phyloP scores from a whole-genome alignment of 208 protist species.

The Herpetomonas samuelpessoai region DNA sequence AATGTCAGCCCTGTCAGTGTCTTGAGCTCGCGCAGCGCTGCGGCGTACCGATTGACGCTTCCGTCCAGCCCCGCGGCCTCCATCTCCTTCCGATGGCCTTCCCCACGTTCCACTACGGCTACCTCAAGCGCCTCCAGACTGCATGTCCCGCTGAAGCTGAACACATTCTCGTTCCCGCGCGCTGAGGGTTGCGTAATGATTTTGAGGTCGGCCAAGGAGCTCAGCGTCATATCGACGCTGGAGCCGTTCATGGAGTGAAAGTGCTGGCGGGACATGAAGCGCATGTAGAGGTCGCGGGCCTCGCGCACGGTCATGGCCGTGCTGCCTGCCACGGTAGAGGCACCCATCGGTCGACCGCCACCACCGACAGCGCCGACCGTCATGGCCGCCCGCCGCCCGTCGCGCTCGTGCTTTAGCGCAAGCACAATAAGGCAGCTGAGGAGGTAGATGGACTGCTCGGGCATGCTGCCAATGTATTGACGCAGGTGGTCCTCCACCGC shows the following conservation, averaged over 20 bases:
- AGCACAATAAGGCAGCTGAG: constrained; percentile 77
- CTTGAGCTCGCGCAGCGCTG: constrained; percentile 53
- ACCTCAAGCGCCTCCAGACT: constrained; percentile 53
- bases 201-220: constrained; percentile 60
- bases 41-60: constrained; percentile 57
- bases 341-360: neutral
- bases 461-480: constrained; percentile 55
- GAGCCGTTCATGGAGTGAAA: constrained; percentile 66
- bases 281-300: constrained; percentile 64
- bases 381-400: constrained; percentile 25
- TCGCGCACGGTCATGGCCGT: constrained; percentile 41
- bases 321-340: constrained; percentile 1
- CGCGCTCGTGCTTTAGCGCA: constrained; percentile 37
- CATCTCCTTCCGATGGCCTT: constrained; percentile 47
- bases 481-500: constrained; percentile 52
- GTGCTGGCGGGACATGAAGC: constrained; percentile 58
- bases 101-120: constrained; percentile 49
- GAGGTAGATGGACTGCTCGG: constrained; percentile 74
- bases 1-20: constrained; percentile 20
- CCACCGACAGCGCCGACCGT: constrained; percentile 5
- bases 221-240: constrained; percentile 45
- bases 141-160: constrained; percentile 67
- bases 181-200: constrained; percentile 65
- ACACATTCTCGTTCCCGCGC: constrained; percentile 57
- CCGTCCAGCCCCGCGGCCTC: constrained; percentile 35